Percentiles rank a stretch among this genome's conserved stretches.
Evolutionary conservation across 1,139 yeast species (phyloP).

Genomic region (Lodderomyces parapsilosis): DNA sequence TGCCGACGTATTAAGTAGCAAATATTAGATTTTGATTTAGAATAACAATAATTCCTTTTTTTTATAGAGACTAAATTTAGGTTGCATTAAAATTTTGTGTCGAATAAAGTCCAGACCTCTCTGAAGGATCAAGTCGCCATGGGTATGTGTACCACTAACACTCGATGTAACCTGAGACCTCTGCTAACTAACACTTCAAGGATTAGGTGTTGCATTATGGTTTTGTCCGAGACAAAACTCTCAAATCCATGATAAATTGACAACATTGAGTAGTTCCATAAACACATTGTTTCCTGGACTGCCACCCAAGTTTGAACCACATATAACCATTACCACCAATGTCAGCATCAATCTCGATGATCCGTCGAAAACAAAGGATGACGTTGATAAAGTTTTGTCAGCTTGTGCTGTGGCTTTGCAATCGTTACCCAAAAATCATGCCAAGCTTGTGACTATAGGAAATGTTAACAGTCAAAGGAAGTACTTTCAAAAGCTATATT

Average conservation of each 20-base stretch:
- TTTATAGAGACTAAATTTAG: not conserved
- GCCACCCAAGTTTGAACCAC: conserved; percentile 68
- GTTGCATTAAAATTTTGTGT: not conserved
- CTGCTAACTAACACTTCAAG: conserved; percentile 17
- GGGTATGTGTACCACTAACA: conserved; percentile 18
- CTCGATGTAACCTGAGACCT: not conserved
- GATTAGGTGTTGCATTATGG: conserved; percentile 66
- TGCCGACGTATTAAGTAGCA: conserved; percentile 50
- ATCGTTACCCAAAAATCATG: conserved; percentile 40
- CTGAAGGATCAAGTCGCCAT: conserved; percentile 12
- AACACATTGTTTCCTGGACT: conserved; percentile 72
- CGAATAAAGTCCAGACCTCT: too few species aligned
- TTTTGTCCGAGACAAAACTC: conserved; percentile 64
- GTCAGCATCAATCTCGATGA: conserved; percentile 43
- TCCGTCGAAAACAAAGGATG: conserved; percentile 43
- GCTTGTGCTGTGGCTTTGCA: conserved; percentile 66
- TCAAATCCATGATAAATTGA: conserved; percentile 54
- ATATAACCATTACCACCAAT: conserved; percentile 69
- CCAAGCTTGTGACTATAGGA: conserved; percentile 39
- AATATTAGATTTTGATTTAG: conserved; percentile 27
- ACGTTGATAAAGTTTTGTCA: conserved; percentile 60
- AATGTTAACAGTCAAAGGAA: conserved; percentile 39
- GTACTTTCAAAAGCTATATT: conserved; percentile 63
- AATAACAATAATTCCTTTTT: not conserved
- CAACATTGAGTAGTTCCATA: conserved; percentile 61